phyloP scores from a whole-genome alignment of 2,329 filamentous ascomycete genomes.

The Hymenoscyphus fraxineus region DNA sequence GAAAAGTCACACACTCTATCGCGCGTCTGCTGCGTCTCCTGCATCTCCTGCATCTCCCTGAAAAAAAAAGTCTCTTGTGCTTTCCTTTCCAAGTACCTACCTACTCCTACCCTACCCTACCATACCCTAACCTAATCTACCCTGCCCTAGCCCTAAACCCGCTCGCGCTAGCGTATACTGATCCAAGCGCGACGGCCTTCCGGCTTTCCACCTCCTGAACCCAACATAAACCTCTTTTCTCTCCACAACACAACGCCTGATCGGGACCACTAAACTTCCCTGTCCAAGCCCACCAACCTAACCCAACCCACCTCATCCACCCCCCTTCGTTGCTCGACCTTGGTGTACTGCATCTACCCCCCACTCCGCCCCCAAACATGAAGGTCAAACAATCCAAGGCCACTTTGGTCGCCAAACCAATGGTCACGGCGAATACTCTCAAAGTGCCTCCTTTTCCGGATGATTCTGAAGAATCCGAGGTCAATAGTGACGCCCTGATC shows the following conservation, averaged over 20 bases:
- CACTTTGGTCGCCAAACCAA: too few relatives aligned
- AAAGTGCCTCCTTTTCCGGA: background rate
- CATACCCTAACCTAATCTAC: background rate
- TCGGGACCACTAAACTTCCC: background rate
- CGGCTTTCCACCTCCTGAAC: background rate
- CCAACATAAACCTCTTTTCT: slow-evolving; percentile 2
- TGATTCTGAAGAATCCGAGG: background rate
- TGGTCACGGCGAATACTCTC: background rate
- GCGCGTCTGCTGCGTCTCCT: background rate
- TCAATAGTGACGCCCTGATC: slow-evolving; percentile 2
- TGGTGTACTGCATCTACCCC: background rate
- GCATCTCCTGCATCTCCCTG: too few relatives aligned
- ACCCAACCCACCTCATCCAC: background rate
- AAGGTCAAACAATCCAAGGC: background rate
- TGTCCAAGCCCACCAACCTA: background rate
- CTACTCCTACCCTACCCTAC: too few relatives aligned
- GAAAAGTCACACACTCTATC: background rate
- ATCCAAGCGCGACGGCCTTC: background rate
- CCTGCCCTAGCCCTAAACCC: background rate
- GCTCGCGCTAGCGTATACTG: background rate
- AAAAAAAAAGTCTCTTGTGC: background rate
- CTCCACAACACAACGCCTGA: background rate
- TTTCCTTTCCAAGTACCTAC: background rate
- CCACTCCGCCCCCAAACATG: background rate
- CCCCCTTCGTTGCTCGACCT: background rate